Conservation (phyloP, 139 green algal species). For the Axilococcus clingmanii region DNA sequence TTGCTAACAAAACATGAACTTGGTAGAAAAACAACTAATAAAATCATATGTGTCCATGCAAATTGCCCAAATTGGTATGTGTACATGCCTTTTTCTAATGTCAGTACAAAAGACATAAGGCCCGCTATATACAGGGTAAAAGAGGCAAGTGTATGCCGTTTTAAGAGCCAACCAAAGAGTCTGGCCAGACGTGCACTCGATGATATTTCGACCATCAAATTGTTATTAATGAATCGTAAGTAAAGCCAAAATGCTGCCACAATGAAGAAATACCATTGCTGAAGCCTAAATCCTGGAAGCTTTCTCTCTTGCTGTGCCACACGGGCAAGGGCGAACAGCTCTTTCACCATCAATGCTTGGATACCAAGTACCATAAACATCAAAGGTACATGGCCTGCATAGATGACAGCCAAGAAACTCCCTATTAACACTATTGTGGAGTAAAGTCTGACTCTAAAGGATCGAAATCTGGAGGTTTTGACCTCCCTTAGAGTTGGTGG, state of each 20-base stretch:
- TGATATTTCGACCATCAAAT: conserved; percentile 70
- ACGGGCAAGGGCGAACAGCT: conserved; percentile 72
- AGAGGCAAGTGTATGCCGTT: conserved; percentile 65
- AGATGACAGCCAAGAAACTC: conserved; percentile 60
- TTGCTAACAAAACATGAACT: conserved; percentile 82
- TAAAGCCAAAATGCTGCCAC: conserved; percentile 88
- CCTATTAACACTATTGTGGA: conserved; percentile 70
- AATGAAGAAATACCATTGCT: conserved; percentile 91
- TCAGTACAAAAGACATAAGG: conserved; percentile 88
- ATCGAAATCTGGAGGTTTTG: conserved; percentile 22
- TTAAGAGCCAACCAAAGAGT: conserved; percentile 53
- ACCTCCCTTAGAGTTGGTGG: not conserved
- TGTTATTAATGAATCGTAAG: conserved; percentile 81
- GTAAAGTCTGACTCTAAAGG: conserved; percentile 49
- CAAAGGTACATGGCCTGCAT: conserved; percentile 68
- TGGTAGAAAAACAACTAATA: conserved; percentile 82
- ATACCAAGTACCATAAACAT: conserved; percentile 72
- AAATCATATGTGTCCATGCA: conserved; percentile 98
- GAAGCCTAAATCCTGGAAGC: conserved; percentile 51
- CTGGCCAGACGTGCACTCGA: conserved; percentile 32
- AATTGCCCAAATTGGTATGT: conserved; percentile 96
- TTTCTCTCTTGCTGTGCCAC: conserved; percentile 46
- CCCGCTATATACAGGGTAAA: conserved; percentile 74
- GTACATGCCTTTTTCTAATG: conserved; percentile 77
- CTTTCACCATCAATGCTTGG: conserved; percentile 66